Evolutionary conservation across 2,329 filamentous ascomycete genomes (phyloP), one percentile per base, ranked within the genome.

Genomic region (Trichoderma endophyticum): DNA sequence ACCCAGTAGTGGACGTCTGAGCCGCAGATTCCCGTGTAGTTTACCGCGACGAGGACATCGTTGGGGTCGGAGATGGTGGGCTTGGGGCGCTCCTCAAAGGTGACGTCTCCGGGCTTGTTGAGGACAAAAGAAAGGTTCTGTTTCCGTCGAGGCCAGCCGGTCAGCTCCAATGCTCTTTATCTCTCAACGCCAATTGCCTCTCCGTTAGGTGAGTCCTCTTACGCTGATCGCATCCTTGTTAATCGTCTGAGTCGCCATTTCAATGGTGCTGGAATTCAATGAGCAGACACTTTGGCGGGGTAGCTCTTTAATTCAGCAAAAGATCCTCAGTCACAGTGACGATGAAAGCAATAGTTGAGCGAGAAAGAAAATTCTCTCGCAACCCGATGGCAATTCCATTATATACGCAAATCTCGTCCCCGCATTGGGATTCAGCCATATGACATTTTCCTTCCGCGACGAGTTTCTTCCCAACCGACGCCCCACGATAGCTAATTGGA

Each of bases 1-100:
- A 88, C 85, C 88, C 93, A 97, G 89, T 97, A 97, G 86, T 97
- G 84, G 78, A 93, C 92, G 82, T 97, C 93, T 73, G 91, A 93
- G 71, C 93, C 93, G 84, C 94, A 97, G 83, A 97, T 96, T 76
- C 93, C 93, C 3, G 93, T 97, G 86, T 91, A 95, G 84, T 92
- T 92, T 77, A 95, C 87, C 79, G 92, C 90, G 74, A 97, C 90
- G 77, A 95, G 87, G 75, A 97, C 93, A 81, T 95, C 91, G 84
- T 94, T 87, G 26, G 89, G 86, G 67, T 85, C 85, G 74, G 87
- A 82, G 76, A 96, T 84, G 72, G 87, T 82, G 57, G 94, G 94
- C 71, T 94, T 83, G 9, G 93, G 92, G 8, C 91, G 89, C 79
- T 95, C 91, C 83, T 91, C 90, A 83, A 91, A 97, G 74, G 85